Evolutionary conservation across 2,329 filamentous ascomycete genomes (phyloP), one percentile per base, ranked within the genome.

Genomic region (Knoxdaviesia capensis): DNA sequence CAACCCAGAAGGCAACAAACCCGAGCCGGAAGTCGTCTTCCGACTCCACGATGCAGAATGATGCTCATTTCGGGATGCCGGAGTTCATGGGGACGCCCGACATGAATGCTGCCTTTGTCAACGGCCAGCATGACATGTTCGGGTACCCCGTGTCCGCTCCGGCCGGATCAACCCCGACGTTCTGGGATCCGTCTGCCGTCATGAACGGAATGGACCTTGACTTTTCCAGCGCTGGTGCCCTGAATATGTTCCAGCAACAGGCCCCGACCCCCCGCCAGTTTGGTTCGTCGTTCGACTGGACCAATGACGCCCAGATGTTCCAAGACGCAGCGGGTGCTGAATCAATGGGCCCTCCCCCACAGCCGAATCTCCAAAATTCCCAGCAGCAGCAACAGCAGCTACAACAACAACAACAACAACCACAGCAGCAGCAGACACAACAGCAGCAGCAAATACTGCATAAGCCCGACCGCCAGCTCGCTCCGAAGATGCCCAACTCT

Each of bases 161-260:
- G 20, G 63, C 64, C 32, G 62, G 63, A 3, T 62, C 62, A 4
- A 60, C 68, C 1, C 55, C 60, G 3, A 69, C 64, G 34, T 77
- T 75, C 47, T 78, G 74, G 74, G 70, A 74, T 45, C 59, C 64
- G 4, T 20, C 20, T 20, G 20, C 20, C 20, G 55, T 56, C 45
- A 68, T 76, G 63, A 55, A 53, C 36, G 63, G 59, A 29, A 74
- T 78, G 68, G 71, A 76, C 44, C 56, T 78, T 42, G 72, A 77
- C 50, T 77, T 76, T 45, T 20, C 20, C 20, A 56, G 59, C 39
- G 54, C 59, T 11, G 56, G 64, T 20, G 59, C 58, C 20, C 52
- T 58, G 20, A 59, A 61, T 42, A 54, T 68, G 33, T 71, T 72
- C 43, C 52, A 54, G 42, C 41, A 43, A 37, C 38, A 40, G 30